Evolutionary conservation across 2,329 filamentous ascomycete species (phyloP), one percentile per base, ranked within the genome.

Genomic region (Claviceps citrina): DNA sequence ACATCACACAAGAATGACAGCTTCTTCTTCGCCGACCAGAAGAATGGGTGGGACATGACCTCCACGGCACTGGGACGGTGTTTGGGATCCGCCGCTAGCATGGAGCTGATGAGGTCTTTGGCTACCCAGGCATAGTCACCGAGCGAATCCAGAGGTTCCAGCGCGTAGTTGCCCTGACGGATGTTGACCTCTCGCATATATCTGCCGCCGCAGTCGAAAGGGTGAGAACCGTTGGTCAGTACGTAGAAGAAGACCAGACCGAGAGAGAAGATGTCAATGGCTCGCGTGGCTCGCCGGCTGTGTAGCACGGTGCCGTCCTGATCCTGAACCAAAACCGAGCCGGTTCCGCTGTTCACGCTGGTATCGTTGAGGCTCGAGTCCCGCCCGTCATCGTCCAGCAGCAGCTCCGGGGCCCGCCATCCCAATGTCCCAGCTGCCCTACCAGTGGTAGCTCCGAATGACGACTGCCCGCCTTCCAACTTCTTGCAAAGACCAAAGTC

Each of bases 171-270:
- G 47, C 84, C 84, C 57, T 93, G 93, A 52, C 93, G 86, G 52
- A 98, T 96, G 59, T 98, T 96, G 51, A 93, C 83, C 61, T 98
- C 91, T 39, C 91, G 78, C 76, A 93, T 93, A 66, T 91, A 96
- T 37, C 85, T 78, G 54, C 91, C 86, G 41, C 91, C 87, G 46
- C 86, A 87, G 55, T 95, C 89, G 52, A 93, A 98, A 0, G 91
- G 91, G 58, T 98, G 91, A 1, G 73, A 76, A 13, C 91, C 91
- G 46, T 86, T 83, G 1, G 89, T 95, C 44, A 98, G 70, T n/a
- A 96, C 87, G 57, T 95, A 98, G 64, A 87, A 96, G 66, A 95
- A 98, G n/a, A 98, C 86, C 39, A 94, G 81, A 1, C 91, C 91
- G 27, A 98, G 72, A 0, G 87, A 94, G 64, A 98, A 98, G 20